A percentile compares a stretch with the other conserved stretches of the same genome.
Evolutionary conservation across 1,139 yeast species (phyloP).

Genomic region (Hansenula lynferdii): DNA sequence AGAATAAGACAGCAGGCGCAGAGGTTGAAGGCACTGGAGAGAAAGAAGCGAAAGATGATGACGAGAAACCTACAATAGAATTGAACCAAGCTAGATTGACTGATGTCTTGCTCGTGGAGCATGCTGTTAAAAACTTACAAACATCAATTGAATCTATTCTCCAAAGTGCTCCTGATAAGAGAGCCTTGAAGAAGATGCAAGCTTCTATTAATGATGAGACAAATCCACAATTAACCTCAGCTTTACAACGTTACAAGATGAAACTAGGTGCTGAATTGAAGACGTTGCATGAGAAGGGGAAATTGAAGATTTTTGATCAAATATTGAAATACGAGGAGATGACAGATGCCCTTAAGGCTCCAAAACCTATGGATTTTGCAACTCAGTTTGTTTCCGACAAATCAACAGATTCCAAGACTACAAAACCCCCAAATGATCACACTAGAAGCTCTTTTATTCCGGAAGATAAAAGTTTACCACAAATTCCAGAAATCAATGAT

Average conservation of each 20-base stretch:
- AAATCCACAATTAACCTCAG: constrained; percentile 31
- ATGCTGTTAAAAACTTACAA: constrained; percentile 45
- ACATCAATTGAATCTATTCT: constrained; percentile 48
- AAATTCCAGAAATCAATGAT: constrained; percentile 63
- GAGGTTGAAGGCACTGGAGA: neutral
- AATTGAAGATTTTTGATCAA: constrained; percentile 44
- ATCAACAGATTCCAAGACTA: no score
- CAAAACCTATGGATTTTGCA: constrained; percentile 7
- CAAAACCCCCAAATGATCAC: no score
- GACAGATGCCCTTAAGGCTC: neutral
- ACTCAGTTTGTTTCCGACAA: no score
- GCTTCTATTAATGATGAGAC: constrained; percentile 33
- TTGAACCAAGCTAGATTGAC: constrained; percentile 18
- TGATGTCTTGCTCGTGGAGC: constrained; percentile 40
- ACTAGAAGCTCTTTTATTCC: neutral
- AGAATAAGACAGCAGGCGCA: no score
- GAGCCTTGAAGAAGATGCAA: constrained; percentile 34
- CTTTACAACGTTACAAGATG: constrained; percentile 52
- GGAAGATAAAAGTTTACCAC: constrained; percentile 41
- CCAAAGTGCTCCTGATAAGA: constrained; percentile 47
- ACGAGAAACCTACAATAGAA: constrained; percentile 3
- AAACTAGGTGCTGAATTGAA: constrained; percentile 58
- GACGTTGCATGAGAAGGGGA: constrained; percentile 42
- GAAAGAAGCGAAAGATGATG: neutral
- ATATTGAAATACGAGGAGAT: constrained; percentile 27